Conservation (phyloP, 2,329 filamentous ascomycete species). For the Nothophaeocryptopus gaeumannii region DNA sequence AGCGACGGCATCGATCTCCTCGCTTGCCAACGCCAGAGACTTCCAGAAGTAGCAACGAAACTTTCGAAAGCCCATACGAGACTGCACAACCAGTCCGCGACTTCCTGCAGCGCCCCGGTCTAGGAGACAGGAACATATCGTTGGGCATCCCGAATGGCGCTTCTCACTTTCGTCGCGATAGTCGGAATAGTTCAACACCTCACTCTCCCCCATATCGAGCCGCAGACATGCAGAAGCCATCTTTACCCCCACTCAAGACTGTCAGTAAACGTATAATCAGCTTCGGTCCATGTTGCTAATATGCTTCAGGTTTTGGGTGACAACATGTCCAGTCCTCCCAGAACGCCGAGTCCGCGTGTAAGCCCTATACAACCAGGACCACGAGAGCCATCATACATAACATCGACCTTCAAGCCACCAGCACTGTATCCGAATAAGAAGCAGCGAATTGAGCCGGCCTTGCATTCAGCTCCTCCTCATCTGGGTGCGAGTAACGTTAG, state of each 20-base stretch:
- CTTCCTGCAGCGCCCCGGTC: slow-evolving; percentile 2
- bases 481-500: slow-evolving; percentile 7
- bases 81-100: slow-evolving; percentile 11
- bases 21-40: slow-evolving; percentile 33
- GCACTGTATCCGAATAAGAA: slow-evolving; percentile 38
- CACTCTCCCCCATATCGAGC: slow-evolving; percentile 32
- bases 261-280: slow-evolving; percentile 17
- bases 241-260: slow-evolving; percentile 35
- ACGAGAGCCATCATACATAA: slow-evolving; percentile 32
- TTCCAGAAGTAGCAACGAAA: slow-evolving; percentile 30
- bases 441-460: slow-evolving; percentile 25
- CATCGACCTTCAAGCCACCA: slow-evolving; percentile 34
- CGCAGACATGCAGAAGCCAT: slow-evolving; percentile 30
- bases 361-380: slow-evolving; percentile 29
- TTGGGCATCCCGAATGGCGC: slow-evolving; percentile 7
- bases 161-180: slow-evolving; percentile 22
- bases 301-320: slow-evolving; percentile 29
- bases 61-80: slow-evolving; percentile 22
- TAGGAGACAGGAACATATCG: slow-evolving; percentile 11
- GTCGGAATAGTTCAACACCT: slow-evolving; percentile 21
- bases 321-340: slow-evolving; percentile 30
- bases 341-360: slow-evolving; percentile 30
- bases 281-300: slow-evolving; percentile 8
- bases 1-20: slow-evolving; percentile 27
- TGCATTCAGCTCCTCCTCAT: slow-evolving; percentile 12